Conservation (phyloP, 371 early-diverging fungal genomes). For the Mucor velutinosus region DNA sequence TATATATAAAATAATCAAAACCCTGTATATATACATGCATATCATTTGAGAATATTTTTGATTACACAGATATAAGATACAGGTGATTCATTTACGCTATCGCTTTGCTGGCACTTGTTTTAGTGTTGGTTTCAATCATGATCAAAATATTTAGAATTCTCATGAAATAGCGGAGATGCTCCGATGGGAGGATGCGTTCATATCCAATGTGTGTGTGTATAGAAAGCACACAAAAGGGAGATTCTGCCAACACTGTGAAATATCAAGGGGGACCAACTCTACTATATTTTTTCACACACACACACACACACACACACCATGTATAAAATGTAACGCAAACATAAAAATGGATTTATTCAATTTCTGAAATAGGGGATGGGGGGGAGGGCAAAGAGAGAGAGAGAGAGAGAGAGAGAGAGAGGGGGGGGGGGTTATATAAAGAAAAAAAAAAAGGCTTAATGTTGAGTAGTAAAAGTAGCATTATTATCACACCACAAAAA, state of each 20-base stretch:
- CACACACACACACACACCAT: not conserved
- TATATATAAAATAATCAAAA: no score
- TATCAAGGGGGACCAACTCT: not conserved
- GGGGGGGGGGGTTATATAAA: not conserved
- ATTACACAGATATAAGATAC: no score
- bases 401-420: no score
- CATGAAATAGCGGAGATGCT: not conserved
- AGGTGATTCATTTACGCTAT: no score
- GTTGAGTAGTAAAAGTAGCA: not conserved
- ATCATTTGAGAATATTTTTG: no score
- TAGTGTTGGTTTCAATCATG: not conserved
- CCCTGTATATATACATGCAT: no score
- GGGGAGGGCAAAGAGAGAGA: not conserved
- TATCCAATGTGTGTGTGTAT: not conserved
- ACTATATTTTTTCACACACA: not conserved
- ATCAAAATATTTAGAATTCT: not conserved
- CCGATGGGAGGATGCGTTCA: not conserved
- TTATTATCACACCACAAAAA: slow-evolving; percentile 48
- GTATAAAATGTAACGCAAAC: not conserved
- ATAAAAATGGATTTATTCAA: not conserved
- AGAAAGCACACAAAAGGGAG: not conserved
- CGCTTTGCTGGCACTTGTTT: no score
- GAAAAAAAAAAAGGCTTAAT: slow-evolving; percentile 5
- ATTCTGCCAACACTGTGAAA: not conserved
- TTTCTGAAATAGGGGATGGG: not conserved